phyloP scores from a whole-genome alignment of 305 asterid genomes.

The Solanum chacoense region DNA sequence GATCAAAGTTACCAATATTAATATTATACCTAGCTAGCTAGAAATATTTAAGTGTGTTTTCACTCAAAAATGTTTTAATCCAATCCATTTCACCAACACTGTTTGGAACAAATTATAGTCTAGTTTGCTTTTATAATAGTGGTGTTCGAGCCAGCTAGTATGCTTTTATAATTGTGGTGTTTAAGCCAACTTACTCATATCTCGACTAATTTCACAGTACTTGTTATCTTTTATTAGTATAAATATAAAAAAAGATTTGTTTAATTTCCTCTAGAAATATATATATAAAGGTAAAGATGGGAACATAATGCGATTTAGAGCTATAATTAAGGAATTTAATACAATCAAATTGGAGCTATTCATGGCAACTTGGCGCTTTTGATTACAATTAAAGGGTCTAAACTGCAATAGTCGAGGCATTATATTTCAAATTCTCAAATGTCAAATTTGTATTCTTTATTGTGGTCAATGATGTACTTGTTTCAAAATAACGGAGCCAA shows the following conservation, averaged over 20 bases:
- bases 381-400: not conserved
- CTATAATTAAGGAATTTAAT: not conserved
- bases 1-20: not conserved
- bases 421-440: not conserved
- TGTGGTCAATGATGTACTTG: not conserved
- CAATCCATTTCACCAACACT: not conserved
- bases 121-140: not conserved
- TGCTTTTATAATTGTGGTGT: not conserved
- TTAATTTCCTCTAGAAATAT: not conserved
- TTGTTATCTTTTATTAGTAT: too few species aligned
- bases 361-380: conserved; percentile 1
- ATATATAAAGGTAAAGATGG: not conserved
- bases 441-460: not conserved
- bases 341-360: conserved; percentile 3
- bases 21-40: not conserved
- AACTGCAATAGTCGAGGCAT: not conserved
- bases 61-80: not conserved
- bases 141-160: not conserved
- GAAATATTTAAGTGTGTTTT: not conserved
- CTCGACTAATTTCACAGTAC: not conserved
- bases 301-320: not conserved
- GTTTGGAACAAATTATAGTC: not conserved
- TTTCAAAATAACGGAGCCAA: not conserved
- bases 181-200: not conserved
- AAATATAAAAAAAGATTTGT: too few species aligned